Evolutionary conservation across 805 yeast genomes (phyloP), one percentile per base, ranked within the genome.

Genomic region (Jamesozyma rosinii): DNA sequence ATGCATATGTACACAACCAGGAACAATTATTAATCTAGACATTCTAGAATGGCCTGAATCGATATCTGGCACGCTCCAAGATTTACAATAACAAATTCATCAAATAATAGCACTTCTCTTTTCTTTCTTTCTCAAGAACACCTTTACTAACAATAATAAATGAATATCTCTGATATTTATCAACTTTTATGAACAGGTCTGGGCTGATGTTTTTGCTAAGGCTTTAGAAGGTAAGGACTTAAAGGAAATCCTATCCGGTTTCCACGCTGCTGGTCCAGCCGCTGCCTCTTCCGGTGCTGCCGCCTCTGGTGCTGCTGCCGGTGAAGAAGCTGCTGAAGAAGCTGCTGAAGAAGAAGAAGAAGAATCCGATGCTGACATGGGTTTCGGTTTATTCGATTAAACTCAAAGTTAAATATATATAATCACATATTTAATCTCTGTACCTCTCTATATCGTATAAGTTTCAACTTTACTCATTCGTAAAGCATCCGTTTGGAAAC

Each of bases 351-450:
- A 68, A 55, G 80, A 72, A 54, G 77, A 61, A 51, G 81, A 69
- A 59, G 84, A 77, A 69, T 77, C 83, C 54, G 88, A 81, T 66
- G 88, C 79, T 63, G 94, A 83, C 74, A 82, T 84, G 92, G 94
- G 92, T 63, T 80, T 83, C 81, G 92, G 92, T 75, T 77, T 84
- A 73, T 84, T 84, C 76, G 95, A 83, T 72, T 84, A 83, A 74
- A 58, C 19, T 35, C 32, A 38, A 43, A 9, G 29, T 14, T 37
- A 24, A 30, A 38, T 20, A 14, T 38, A 14, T 38, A 18, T 38
- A 32, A 15, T 21, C 31, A 20, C 21, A 22, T 38, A 31, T 38
- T 38, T 19, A 32, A 32, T 15, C 27, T 37, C 5, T 31, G n/a
- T 24, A 19, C 17, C 26, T n/a, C 29, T 26, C 37, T 26, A 15